Base-by-base conservation (phyloP, 2,329 filamentous ascomycete species). In the Didymella lethalis region DNA sequence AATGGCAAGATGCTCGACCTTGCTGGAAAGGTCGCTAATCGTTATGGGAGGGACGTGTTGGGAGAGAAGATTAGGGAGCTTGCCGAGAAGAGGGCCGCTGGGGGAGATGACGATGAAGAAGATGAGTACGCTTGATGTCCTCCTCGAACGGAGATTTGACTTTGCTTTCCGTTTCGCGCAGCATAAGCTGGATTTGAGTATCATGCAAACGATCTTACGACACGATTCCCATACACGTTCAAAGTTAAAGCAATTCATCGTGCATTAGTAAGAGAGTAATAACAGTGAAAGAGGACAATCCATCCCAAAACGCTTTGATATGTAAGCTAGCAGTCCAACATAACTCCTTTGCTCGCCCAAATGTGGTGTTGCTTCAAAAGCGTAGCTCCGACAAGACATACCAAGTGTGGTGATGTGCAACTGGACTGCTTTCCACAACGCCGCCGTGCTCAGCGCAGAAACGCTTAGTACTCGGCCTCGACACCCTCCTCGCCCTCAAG, bases 1-100 rank as follows among this genome's bases (percentile, higher is more conserved):
- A 90, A 87, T 60, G 94, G 94, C 18, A 89, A 90, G 75, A 97
- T 97, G 91, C 78, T 97, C 57, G 93, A 97, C 75, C 91, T 94
- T 4, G 95, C 95, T 1, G 87, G 88, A 56, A 97, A 96, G 83
- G 87, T 99, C 48, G 95, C 95, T 8, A 87, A 90, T 73, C 84
- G 94, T 67, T 99, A 96, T 79, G 91, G 91, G 10, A 83, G 91
- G 61, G 84, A 85, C 40, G 85, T 97, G 26, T 78, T 99, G 67
- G 90, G 90, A 41, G 92, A 94, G 71, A 98, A 98, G 86, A 98
- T 99, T 72, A 85, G 89, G 50, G 91, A 96, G 74, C 70, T 95
- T 69, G 93, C 88, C 0, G 93, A 97, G 81, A 83, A 82, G 72
- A 84, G 88, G 72, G 78, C 88, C 40, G 82, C 84, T 59, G 87